Evolutionary conservation across 352 stramenopile species (phyloP), one percentile per base, ranked within the genome.

Genomic region (Aphanomyces invadans): DNA sequence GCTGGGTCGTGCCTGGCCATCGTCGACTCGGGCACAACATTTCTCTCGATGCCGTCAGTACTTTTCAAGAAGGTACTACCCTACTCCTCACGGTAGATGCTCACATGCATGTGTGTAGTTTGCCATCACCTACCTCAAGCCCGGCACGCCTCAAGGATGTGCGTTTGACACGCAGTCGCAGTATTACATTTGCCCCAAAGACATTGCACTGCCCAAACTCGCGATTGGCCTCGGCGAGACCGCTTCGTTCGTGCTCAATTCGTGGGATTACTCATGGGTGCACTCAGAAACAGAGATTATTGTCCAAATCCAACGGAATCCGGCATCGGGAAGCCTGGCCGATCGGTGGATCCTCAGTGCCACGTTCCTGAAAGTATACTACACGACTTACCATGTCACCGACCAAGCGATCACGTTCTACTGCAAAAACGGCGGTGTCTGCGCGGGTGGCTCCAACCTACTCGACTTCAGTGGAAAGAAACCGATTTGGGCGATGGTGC

Each of bases 331-430:
- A 2, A 52, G 71, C 26, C 76, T 81, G 46, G 70, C 65, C 15
- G 74, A 90, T 68, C 82, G 72, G 12, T 92, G 83, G 83, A 86
- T 92, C 65, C 69, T 92, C 9, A 81, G 83, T n/a, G 80, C 82
- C 38, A 90, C 83, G 17, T 89, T 92, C 52, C 64, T 92, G 15
- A 88, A 89, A 63, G 60, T 75, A 2, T 92, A 85, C 63, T 92
- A 90, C 70, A 82, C 81, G 4, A 70, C 67, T 25, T 92, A 84
- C 68, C 75, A 77, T n/a, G 78, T 88, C 19, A 81, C 84, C 70
- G 55, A 81, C 39, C 26, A 67, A 51, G 76, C 74, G 0, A 73
- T 92, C 26, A 75, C 77, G 0, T 83, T 92, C 69, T 90, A 92
- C 68, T 89, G 83, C 57, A 57, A 76, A 4, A 76, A 88, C 23